Evolutionary conservation across 768 basidiomycete genomes (phyloP).

Genomic region (Suillus occidentalis): DNA sequence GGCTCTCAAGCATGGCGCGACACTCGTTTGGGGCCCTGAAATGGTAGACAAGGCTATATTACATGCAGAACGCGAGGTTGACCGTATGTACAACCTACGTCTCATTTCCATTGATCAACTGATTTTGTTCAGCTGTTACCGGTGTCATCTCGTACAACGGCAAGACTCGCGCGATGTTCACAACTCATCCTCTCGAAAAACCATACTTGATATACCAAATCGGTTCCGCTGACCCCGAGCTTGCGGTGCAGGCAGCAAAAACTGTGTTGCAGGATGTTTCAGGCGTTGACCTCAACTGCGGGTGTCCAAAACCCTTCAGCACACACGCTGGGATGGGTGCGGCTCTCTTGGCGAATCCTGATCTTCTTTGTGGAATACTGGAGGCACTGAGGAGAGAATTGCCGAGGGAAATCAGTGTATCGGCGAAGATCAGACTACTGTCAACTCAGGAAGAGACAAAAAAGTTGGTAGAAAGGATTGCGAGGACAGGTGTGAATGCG

Average conservation of each 20-base stretch:
- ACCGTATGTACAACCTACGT: slow-evolving; percentile 61
- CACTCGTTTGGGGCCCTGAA: slow-evolving; percentile 95
- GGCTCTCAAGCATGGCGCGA: slow-evolving; percentile 90
- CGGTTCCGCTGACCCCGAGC: slow-evolving; percentile 83
- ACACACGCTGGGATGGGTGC: slow-evolving; percentile 96
- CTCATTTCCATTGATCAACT: background rate
- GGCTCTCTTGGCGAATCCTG: slow-evolving; percentile 88
- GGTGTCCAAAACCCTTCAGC: slow-evolving; percentile 96
- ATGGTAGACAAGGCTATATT: slow-evolving; percentile 95
- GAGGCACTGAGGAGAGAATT: slow-evolving; percentile 70
- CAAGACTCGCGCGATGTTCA: slow-evolving; percentile 81
- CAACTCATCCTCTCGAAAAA: slow-evolving; percentile 92
- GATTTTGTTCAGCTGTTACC: slow-evolving; percentile 59
- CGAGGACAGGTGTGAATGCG: slow-evolving; percentile 83
- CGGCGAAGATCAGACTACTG: slow-evolving; percentile 90
- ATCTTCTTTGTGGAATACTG: slow-evolving; percentile 87
- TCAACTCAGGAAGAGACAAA: slow-evolving; percentile 87
- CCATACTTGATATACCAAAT: slow-evolving; percentile 95
- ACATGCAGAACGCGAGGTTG: slow-evolving; percentile 77
- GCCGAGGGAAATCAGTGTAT: slow-evolving; percentile 80
- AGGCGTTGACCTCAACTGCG: slow-evolving; percentile 96
- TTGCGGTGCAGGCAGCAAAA: slow-evolving; percentile 91
- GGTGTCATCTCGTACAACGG: slow-evolving; percentile 89
- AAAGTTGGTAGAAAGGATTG: slow-evolving; percentile 83
- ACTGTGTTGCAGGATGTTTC: slow-evolving; percentile 86